Conservation (phyloP, 768 basidiomycete genomes). For the Podaxis pistillaris region DNA sequence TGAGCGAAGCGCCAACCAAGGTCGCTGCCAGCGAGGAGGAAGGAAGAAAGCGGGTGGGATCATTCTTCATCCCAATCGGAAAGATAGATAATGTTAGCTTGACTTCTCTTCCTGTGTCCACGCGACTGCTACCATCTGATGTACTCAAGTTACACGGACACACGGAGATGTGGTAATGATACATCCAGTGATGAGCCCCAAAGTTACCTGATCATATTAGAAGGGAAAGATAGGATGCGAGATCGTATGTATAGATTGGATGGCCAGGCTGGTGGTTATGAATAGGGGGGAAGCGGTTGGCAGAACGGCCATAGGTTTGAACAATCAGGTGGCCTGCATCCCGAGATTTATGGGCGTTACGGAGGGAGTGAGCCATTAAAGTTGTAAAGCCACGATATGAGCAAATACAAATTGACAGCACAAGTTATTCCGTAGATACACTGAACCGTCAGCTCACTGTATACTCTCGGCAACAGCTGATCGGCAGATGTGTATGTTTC, state of each 20-base stretch:
- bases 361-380: background rate
- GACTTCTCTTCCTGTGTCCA: conserved; percentile 1
- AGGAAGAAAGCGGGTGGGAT: background rate
- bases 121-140: background rate
- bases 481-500: too few species aligned
- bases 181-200: background rate
- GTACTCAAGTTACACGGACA: background rate
- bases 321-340: background rate
- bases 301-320: background rate
- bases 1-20: background rate
- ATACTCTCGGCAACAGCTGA: too few species aligned
- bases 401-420: background rate
- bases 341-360: background rate
- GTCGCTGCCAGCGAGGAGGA: background rate
- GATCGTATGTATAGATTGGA: background rate
- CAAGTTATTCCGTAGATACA: background rate
- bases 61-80: background rate
- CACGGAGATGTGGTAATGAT: background rate
- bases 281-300: background rate
- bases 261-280: background rate
- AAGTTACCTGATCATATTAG: background rate
- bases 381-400: background rate
- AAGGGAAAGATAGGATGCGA: background rate
- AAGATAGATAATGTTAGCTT: background rate
- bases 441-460: too few species aligned